Evolutionary conservation across 371 early-diverging fungal genomes (phyloP), one percentile per base, ranked within the genome.

Genomic region (Lichtheimia ramosa): DNA sequence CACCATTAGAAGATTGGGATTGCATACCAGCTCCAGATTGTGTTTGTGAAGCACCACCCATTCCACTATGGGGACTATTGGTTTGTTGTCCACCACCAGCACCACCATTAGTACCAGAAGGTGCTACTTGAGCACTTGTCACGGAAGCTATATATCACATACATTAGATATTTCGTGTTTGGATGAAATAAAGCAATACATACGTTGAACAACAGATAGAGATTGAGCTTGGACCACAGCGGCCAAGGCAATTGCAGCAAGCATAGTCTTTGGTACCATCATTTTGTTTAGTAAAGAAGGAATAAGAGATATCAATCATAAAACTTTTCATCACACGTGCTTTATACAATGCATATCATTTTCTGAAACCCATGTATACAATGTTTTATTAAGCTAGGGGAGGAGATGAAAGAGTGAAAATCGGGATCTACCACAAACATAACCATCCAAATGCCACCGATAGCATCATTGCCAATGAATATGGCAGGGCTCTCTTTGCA

Each of bases 401-500:
- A n/a, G 43, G 18, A 3, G 43, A 18, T 46, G 46, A 46, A 10
- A 16, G 21, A 46, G 2, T 14, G 15, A 46, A 46, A 46, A n/a
- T 7, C 46, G 21, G n/a, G 16, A 21, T 46, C 42, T 42, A 18
- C 21, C 13, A 18, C 20, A 55, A 55, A 21, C 50, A n/a, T 39
- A 18, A 27, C 27, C 46, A 20, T 34, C 41, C 18, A 25, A 56
- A 8, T 27, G 20, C 24, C 14, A 42, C 24, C 24, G 41, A 16
- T 21, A 21, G 40, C 54, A 41, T 42, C 41, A 54, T 20, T 39
- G n/a, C 54, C 54, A 41, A 34, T 46, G 23, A 43, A 42, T 13
- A 42, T 55, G 14, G 4, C 20, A 13, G 14, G 39, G 43, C 12
- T 15, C 42, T 40, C 56, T 27, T 24, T 39, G 40, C 50, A 16